Conservation (phyloP, 139 green algal genomes). For the Coelastrella sp. region DNA sequence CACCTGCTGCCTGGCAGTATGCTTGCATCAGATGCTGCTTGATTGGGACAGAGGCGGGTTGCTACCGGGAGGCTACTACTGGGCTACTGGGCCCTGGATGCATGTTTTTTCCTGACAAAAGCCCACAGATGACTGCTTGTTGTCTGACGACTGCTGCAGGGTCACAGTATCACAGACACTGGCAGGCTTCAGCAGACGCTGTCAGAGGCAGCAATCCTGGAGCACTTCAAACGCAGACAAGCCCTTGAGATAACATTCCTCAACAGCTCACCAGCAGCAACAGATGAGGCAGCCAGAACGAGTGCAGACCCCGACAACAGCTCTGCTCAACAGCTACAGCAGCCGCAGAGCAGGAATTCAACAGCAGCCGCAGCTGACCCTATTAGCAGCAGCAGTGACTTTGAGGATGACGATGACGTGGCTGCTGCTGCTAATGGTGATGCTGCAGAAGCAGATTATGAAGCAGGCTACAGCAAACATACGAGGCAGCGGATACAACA, state of each 20-base stretch:
- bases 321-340: background rate
- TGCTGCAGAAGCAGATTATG: background rate
- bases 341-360: background rate
- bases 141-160: background rate
- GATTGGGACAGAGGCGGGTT: no score
- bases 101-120: background rate
- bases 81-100: no score
- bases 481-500: constrained; percentile 49
- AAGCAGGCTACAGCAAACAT: constrained; percentile 44
- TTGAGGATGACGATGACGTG: constrained; percentile 19
- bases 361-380: background rate
- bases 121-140: background rate
- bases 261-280: background rate
- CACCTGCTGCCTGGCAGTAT: background rate
- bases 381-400: background rate
- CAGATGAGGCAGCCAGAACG: background rate
- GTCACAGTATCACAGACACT: background rate
- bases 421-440: background rate
- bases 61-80: no score
- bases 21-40: background rate
- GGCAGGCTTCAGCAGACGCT: constrained; percentile 23
- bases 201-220: background rate
- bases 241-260: constrained; percentile 50
- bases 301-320: background rate
- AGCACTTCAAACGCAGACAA: background rate